Evolutionary conservation across 192 early-diverging fungal genomes (phyloP).

Genomic region (Umbelopsis ramanniana): DNA sequence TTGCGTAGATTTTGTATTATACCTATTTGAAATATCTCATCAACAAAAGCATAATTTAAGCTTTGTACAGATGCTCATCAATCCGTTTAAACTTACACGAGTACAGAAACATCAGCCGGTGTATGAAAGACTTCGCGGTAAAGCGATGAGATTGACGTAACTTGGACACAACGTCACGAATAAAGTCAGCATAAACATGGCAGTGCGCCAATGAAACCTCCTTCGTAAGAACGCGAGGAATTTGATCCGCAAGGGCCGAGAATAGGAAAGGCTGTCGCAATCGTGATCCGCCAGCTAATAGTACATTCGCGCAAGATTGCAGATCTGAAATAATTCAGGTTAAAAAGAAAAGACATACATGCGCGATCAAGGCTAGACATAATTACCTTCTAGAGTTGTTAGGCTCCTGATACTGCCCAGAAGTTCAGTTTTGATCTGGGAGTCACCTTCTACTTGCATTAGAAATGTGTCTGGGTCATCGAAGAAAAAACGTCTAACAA

Average conservation of each 20-base stretch:
- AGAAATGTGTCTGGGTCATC: background rate
- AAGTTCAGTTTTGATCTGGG: background rate
- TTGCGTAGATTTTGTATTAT: background rate
- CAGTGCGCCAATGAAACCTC: background rate
- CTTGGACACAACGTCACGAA: background rate
- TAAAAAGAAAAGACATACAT: no score
- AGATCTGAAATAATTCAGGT: background rate
- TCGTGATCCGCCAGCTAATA: background rate
- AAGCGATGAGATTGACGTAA: background rate
- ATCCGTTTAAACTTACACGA: background rate
- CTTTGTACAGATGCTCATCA: background rate
- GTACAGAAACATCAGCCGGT: background rate
- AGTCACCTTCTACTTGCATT: constrained; percentile 12
- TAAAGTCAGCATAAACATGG: background rate
- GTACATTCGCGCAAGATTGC: background rate
- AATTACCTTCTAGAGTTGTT: background rate
- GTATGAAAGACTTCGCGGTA: background rate
- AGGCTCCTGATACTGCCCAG: background rate
- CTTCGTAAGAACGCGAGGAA: background rate
- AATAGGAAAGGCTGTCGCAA: constrained; percentile 3
- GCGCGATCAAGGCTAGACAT: background rate
- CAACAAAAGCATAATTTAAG: background rate
- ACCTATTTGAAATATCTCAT: background rate
- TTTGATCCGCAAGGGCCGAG: background rate
- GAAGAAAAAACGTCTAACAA: constrained; percentile 6